Conservation (phyloP, 1,139 yeast genomes). For the Petasospora fabianii region DNA sequence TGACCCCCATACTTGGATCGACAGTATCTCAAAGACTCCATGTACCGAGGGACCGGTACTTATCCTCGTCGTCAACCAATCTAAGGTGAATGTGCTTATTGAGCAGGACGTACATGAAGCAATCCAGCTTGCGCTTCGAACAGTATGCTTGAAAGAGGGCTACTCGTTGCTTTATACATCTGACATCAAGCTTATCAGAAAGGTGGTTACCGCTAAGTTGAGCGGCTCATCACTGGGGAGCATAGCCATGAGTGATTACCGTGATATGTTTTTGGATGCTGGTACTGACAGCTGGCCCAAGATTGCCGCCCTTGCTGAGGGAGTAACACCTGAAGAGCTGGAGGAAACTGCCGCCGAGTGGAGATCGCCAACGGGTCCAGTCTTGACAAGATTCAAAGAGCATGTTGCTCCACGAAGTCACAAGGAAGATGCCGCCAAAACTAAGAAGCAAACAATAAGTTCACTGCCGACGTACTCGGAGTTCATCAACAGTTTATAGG, state of each 20-base stretch:
- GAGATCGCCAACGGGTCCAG: not conserved
- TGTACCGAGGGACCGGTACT: not conserved
- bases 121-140: slow-evolving; percentile 53
- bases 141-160: slow-evolving; percentile 44
- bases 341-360: slow-evolving; percentile 18
- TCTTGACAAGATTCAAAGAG: not conserved
- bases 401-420: no score
- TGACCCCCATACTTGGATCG: slow-evolving; percentile 20
- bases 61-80: slow-evolving; percentile 2
- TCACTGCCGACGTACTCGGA: no score
- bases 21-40: not conserved
- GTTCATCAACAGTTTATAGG: no score
- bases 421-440: no score
- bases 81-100: not conserved
- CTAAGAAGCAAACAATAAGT: no score
- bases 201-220: no score
- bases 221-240: slow-evolving; percentile 16
- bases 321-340: slow-evolving; percentile 11
- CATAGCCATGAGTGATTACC: no score
- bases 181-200: not conserved
- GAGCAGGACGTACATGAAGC: slow-evolving; percentile 34
- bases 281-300: slow-evolving; percentile 52
- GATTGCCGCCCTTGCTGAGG: slow-evolving; percentile 42
- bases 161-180: slow-evolving; percentile 31
- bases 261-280: slow-evolving; percentile 42